phyloP scores from a whole-genome alignment of 441 rosid genomes.

The Corymbia calophylla region DNA sequence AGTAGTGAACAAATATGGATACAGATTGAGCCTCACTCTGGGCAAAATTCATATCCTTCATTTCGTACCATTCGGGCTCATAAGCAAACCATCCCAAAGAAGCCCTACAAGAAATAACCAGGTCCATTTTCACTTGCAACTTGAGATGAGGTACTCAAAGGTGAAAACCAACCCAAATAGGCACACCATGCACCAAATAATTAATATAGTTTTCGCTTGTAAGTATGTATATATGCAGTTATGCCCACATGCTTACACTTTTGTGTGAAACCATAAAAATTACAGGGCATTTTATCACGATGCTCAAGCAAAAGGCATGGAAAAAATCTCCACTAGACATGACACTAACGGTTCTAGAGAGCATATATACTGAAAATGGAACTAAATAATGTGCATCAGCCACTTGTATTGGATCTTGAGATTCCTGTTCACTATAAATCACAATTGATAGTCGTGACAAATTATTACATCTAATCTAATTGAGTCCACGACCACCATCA shows the following conservation, averaged over 20 bases:
- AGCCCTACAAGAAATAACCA: slow-evolving; percentile 52
- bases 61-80: slow-evolving; percentile 91
- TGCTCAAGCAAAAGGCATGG: not conserved
- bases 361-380: not conserved
- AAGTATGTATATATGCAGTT: not conserved
- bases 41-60: slow-evolving; percentile 53
- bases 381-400: not conserved
- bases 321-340: not conserved
- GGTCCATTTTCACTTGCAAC: slow-evolving; percentile 6
- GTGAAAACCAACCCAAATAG: not conserved
- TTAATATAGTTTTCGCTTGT: not conserved
- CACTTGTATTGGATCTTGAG: not conserved
- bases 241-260: not conserved
- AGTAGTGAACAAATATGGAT: slow-evolving; percentile 68
- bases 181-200: not conserved
- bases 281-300: not conserved
- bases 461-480: not conserved
- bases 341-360: not conserved
- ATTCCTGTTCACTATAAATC: not conserved
- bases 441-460: not conserved
- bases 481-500: not conserved
- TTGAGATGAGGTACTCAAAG: not conserved
- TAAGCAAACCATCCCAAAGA: slow-evolving; percentile 97
- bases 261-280: not conserved
- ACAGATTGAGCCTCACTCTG: slow-evolving; percentile 87